Evolutionary conservation across 306 rosid species (phyloP), one percentile per base, ranked within the genome.

Genomic region (Lablab purpureus): DNA sequence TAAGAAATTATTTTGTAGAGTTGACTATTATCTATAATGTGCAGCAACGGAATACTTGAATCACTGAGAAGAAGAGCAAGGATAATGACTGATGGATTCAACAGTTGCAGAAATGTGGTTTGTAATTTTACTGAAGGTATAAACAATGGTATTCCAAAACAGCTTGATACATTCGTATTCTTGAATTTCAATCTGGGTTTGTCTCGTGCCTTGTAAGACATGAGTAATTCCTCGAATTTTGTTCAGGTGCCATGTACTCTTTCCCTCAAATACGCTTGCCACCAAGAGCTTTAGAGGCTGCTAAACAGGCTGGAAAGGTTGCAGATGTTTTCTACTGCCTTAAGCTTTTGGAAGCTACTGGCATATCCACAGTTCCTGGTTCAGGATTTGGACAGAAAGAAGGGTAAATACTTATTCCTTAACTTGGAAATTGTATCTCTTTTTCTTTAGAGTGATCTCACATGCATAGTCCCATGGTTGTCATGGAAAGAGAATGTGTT

Each of bases 331-430:
- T 80, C 89, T 95, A 91, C 91, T 95, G 99, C 85, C 97, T 95
- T 82, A 91, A 84, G 85, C 99, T 95, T 80, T 71, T 95, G 90
- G 99, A 95, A 89, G 94, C 98, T 84, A 93, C 98, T 15, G 99
- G 99, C 87, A 93, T 95, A 64, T 95, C 99, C 80, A 95, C 99
- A 11, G 99, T 95, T 75, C 99, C 99, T 49, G 99, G 99, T 74
- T 95, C 99, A 14, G 99, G 99, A 78, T 93, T 95, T 67, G 99
- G 99, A 75, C 99, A 95, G 88, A 95, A 90, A 93, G 96, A 95
- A 77, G 99, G 99, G 99, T 95, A 87, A 69, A 70, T 15, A 43
- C 22, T 43, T 41, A 45, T 64, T 27, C 70, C 47, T 36, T 23
- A 0, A 2, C 46, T 46, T 32, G 0, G 10, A 45, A 78, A 37